Conservation (phyloP, 2,329 filamentous ascomycete species). For the Cladosporium sp. region DNA sequence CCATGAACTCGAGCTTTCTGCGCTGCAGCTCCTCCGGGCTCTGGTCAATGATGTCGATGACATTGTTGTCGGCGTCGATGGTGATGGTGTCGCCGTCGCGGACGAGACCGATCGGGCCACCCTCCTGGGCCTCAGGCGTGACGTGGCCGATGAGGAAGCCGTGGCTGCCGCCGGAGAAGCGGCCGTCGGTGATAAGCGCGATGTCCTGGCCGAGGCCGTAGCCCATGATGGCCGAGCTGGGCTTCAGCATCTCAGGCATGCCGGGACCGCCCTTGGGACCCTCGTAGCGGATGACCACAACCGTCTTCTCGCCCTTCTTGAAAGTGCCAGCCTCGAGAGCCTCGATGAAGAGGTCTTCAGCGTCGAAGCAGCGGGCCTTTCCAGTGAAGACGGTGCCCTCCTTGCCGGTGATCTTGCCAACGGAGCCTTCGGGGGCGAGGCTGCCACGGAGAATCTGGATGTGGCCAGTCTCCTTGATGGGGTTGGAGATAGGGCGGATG, state of each 20-base stretch:
- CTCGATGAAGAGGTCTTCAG: slow-evolving; percentile 61
- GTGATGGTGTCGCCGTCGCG: slow-evolving; percentile 71
- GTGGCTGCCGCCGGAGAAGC: slow-evolving; percentile 76
- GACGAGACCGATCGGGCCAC: slow-evolving; percentile 79
- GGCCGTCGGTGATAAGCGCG: slow-evolving; percentile 66
- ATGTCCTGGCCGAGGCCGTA: slow-evolving; percentile 67
- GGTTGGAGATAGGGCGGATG: slow-evolving; percentile 61
- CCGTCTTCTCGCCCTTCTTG: slow-evolving; percentile 70
- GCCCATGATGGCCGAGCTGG: slow-evolving; percentile 66
- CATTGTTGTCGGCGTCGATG: slow-evolving; percentile 72
- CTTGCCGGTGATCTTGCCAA: slow-evolving; percentile 73
- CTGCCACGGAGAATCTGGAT: slow-evolving; percentile 67
- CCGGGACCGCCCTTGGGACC: slow-evolving; percentile 68
- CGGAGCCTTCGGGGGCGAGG: slow-evolving; percentile 62
- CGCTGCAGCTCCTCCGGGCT: slow-evolving; percentile 55
- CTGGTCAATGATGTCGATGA: slow-evolving; percentile 57
- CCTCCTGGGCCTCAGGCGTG: slow-evolving; percentile 78
- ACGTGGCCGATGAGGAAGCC: slow-evolving; percentile 85
- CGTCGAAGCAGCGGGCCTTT: slow-evolving; percentile 64
- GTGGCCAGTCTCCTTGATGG: slow-evolving; percentile 65
- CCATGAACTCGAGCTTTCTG: slow-evolving; percentile 46
- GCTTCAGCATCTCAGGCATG: slow-evolving; percentile 72
- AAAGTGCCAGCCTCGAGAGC: slow-evolving; percentile 62
- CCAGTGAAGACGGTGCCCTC: slow-evolving; percentile 63
- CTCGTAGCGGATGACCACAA: slow-evolving; percentile 69